These are phyloP conservation scores for Cutaneotrichosporon mucoides DNA, from an alignment of 1,284 basidiomycete species.

Conservation along the genomic window DNA sequence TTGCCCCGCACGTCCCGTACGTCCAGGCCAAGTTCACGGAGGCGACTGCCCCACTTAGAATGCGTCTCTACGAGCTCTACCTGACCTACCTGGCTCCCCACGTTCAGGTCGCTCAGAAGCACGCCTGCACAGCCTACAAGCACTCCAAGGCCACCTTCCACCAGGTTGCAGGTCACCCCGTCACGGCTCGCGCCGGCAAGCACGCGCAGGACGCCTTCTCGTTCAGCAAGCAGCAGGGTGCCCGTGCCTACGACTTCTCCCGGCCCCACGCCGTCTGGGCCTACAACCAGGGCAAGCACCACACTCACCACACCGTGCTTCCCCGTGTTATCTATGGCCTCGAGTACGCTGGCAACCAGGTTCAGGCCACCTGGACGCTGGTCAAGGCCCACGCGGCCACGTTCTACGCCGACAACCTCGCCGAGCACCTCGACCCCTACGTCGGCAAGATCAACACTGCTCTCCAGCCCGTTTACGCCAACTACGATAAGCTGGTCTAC, in stretches of 20 bases:
- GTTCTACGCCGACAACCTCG: constrained; percentile 31
- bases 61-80: constrained; percentile 26
- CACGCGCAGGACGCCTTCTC: constrained; percentile 29
- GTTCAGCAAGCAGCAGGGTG: constrained; percentile 21
- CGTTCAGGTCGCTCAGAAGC: constrained; percentile 22
- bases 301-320: constrained; percentile 16
- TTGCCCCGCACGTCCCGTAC: constrained; percentile 43
- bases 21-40: constrained; percentile 28
- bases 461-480: constrained; percentile 17
- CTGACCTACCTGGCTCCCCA: constrained; percentile 27
- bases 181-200: constrained; percentile 27
- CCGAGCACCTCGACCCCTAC: constrained; percentile 33
- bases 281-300: constrained; percentile 23
- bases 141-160: constrained; percentile 22
- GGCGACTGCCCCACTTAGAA: constrained; percentile 33
- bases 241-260: constrained; percentile 31
- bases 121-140: constrained; percentile 21
- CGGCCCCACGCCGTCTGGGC: constrained; percentile 32
- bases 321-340: constrained; percentile 15
- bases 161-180: constrained; percentile 31
- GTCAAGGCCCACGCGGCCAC: constrained; percentile 22
- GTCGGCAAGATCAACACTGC: constrained; percentile 19
- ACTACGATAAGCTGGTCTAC: constrained; percentile 24
- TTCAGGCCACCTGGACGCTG: constrained; percentile 10
- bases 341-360: constrained; percentile 12